Conservation (phyloP, 2,329 filamentous ascomycete species). For the Simplicillium sp. region DNA sequence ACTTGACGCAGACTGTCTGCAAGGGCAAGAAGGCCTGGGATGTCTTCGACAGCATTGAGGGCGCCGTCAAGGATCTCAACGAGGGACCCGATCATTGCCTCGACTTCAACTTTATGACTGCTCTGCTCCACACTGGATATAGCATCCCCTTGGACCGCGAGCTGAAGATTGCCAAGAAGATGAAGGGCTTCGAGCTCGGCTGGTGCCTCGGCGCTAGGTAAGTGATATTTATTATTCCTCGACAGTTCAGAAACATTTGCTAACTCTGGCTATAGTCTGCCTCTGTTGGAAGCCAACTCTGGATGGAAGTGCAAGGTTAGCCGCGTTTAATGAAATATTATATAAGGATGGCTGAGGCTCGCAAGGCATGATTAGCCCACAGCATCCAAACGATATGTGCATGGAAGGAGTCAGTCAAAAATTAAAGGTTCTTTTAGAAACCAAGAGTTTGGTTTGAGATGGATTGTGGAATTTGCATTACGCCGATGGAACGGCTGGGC, state of each 20-base stretch:
- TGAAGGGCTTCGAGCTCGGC: slow-evolving; percentile 90
- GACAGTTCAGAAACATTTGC: no score
- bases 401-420: no score
- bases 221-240: no score
- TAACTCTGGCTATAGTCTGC: slow-evolving; percentile 49
- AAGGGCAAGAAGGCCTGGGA: slow-evolving; percentile 69
- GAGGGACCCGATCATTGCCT: slow-evolving; percentile 86
- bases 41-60: slow-evolving; percentile 66
- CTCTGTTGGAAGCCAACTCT: slow-evolving; percentile 68
- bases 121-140: slow-evolving; percentile 86
- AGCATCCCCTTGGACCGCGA: slow-evolving; percentile 96
- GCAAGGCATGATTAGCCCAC: no score
- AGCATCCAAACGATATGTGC: no score
- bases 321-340: slow-evolving; percentile 42
- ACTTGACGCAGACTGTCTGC: slow-evolving; percentile 78
- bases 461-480: no score
- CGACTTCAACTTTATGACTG: slow-evolving; percentile 94
- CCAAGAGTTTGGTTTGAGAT: no score
- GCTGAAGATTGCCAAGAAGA: slow-evolving; percentile 98
- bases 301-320: slow-evolving; percentile 87
- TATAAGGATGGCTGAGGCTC: slow-evolving; percentile 7
- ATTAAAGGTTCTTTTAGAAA: no score
- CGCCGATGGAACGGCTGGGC: no score
- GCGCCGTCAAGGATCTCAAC: slow-evolving; percentile 69
- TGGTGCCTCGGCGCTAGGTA: slow-evolving; percentile 80